Evolutionary conservation across 345 rosid species (phyloP), one percentile per base, ranked within the genome.

Genomic region (Litchi chinensis): DNA sequence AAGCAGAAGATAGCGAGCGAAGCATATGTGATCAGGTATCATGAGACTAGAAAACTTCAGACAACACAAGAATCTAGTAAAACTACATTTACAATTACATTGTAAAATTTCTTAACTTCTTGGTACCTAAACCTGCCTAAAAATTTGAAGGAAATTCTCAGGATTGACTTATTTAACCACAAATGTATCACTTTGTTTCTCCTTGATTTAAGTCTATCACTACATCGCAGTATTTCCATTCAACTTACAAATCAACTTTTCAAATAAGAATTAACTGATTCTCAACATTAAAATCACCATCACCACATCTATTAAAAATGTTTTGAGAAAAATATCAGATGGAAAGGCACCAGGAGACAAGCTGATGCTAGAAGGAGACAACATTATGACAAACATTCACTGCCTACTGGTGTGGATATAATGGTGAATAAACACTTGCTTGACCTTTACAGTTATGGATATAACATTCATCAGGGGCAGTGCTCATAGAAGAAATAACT

Each of bases 1-100:
- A 79, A 82, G 81, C 60, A 80, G 41, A 80, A 83, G 46, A 73
- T 15, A 32, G 68, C 41, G 81, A 74, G 3, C 73, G 59, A 52
- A 73, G 73, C 64, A 68, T 19, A 28, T 65, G 64, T 28, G 39
- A 48, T 40, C 56, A 80, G 46, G 60, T 37, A 71, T 22, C 65
- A 76, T 54, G 18, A 40, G 65, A 21, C 8, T 26, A 65, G 3
- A 43, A 19, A 46, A 40, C 66, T 66, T 79, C 56, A 52, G 39
- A 10, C 12, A 64, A 60, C 48, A 40, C 5, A 16, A 59, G 48
- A 19, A 78, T 22, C 18, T 24, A 70, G 6, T 54, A 16, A 15
- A 18, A 52, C 40, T 37, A 37, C 2, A n/a, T 52, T 22, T 11
- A 54, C 2, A n/a, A 28, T 22, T 11, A 54, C 54, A 37, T 13